These are phyloP conservation scores for Cercospora sp. DNA, from an alignment of 2,329 filamentous ascomycete species.

Conservation along the genomic window DNA sequence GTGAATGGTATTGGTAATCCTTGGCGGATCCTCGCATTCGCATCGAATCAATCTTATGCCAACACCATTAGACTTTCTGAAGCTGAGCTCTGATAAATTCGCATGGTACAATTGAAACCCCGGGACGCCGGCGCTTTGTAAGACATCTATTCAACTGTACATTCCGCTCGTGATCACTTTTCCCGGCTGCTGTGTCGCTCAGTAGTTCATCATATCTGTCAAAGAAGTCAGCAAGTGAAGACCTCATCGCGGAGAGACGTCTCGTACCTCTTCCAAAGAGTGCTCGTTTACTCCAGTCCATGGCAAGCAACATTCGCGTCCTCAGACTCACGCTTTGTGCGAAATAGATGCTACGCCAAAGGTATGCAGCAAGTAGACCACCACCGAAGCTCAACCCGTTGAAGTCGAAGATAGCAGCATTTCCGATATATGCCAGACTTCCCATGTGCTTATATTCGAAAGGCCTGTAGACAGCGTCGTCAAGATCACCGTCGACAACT, in stretches of 20 bases:
- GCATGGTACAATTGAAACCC: background rate
- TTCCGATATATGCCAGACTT: constrained; percentile 90
- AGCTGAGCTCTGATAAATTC: background rate
- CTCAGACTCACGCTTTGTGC: constrained; percentile 93
- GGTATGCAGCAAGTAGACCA: constrained; percentile 87
- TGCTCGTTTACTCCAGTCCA: constrained; percentile 98
- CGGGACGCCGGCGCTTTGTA: background rate
- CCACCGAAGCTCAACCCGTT: constrained; percentile 76
- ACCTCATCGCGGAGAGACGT: background rate
- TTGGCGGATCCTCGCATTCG: background rate
- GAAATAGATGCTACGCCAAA: constrained; percentile 96
- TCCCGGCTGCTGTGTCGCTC: constrained; percentile 11
- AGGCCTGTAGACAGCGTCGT: constrained; percentile 87
- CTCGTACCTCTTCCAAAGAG: constrained; percentile 88
- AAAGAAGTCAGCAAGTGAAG: constrained; percentile 19
- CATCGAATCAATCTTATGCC: background rate
- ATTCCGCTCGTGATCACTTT: background rate
- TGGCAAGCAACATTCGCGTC: constrained; percentile 83
- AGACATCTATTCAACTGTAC: constrained; percentile 6
- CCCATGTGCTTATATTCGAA: constrained; percentile 94
- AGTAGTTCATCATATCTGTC: constrained; percentile 40
- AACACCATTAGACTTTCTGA: background rate
- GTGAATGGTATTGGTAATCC: background rate
- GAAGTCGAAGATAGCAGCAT: constrained; percentile 92
- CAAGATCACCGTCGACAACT: constrained; percentile 82